These are phyloP conservation scores for Xylariaceae sp. DNA, from an alignment of 2,329 filamentous ascomycete genomes.

Conservation along the genomic window DNA sequence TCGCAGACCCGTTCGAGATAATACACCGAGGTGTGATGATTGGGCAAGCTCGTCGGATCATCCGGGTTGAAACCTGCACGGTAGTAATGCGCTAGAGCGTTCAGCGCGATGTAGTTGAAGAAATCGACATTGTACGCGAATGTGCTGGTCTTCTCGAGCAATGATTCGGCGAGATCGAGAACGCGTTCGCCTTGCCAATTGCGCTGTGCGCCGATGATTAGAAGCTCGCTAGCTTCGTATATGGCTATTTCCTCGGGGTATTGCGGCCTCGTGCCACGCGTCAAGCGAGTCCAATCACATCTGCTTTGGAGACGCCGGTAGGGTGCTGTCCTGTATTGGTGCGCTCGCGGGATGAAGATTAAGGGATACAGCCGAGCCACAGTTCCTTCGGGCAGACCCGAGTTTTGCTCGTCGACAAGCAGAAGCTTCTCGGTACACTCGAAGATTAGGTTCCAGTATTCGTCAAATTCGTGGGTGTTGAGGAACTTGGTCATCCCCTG, in stretches of 20 bases:
- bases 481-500: slow-evolving; percentile 30
- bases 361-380: slow-evolving; percentile 29
- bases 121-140: slow-evolving; percentile 30
- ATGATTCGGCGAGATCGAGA: slow-evolving; percentile 25
- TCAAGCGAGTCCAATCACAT: slow-evolving; percentile 26
- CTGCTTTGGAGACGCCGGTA: slow-evolving; percentile 29
- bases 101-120: slow-evolving; percentile 29
- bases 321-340: slow-evolving; percentile 26
- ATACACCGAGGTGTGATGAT: slow-evolving; percentile 24
- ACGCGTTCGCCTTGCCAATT: slow-evolving; percentile 25
- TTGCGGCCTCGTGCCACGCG: slow-evolving; percentile 25
- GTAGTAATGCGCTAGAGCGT: slow-evolving; percentile 28
- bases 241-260: slow-evolving; percentile 27
- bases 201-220: slow-evolving; percentile 27
- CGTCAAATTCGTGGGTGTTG: slow-evolving; percentile 30
- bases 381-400: slow-evolving; percentile 28
- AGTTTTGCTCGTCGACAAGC: slow-evolving; percentile 25
- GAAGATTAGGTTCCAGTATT: slow-evolving; percentile 31
- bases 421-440: slow-evolving; percentile 31
- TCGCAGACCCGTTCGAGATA: slow-evolving; percentile 28
- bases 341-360: slow-evolving; percentile 29
- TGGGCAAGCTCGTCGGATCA: slow-evolving; percentile 16
- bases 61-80: slow-evolving; percentile 23
- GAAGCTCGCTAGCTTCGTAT: slow-evolving; percentile 28
- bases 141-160: slow-evolving; percentile 28